phyloP scores from a whole-genome alignment of 208 protist genomes.

The Trypanosoma vivax region DNA sequence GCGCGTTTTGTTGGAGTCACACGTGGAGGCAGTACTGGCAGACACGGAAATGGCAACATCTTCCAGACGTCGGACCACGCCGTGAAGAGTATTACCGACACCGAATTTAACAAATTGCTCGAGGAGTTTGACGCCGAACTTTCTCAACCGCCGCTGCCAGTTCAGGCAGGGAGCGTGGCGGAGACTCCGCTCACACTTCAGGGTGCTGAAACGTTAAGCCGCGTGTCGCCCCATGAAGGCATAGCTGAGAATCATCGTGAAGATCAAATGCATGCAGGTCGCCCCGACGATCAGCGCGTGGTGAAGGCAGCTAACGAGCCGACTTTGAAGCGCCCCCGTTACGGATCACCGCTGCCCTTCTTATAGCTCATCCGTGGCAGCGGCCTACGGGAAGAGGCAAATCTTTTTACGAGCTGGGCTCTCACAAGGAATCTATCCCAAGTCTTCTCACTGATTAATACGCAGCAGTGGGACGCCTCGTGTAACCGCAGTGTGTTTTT shows the following conservation, averaged over 20 bases:
- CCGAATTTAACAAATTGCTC: conserved; percentile 23
- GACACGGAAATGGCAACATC: conserved; percentile 58
- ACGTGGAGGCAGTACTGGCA: conserved; percentile 48
- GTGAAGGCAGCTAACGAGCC: too few relatives aligned
- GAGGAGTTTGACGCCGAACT: conserved; percentile 43
- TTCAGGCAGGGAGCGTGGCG: neutral
- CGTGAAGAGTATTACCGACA: conserved; percentile 14
- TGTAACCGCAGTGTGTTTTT: too few relatives aligned
- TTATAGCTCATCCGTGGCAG: too few relatives aligned
- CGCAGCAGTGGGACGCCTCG: too few relatives aligned
- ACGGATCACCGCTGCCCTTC: conserved; percentile 14
- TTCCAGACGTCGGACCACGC: conserved; percentile 52
- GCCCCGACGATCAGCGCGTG: too few relatives aligned
- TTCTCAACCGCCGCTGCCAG: conserved; percentile 6
- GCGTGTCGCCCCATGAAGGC: too few relatives aligned
- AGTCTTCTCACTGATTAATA: too few relatives aligned
- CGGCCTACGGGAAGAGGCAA: too few relatives aligned
- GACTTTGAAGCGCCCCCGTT: conserved; percentile 5
- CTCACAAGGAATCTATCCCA: too few relatives aligned
- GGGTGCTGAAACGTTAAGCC: neutral
- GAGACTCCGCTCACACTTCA: neutral
- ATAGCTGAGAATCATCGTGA: too few relatives aligned
- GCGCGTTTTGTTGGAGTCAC: conserved; percentile 40
- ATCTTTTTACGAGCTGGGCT: too few relatives aligned
- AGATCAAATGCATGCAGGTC: too few relatives aligned